Evolutionary conservation across 331 rosid genomes (phyloP).

Genomic region (Acacia concinna): DNA sequence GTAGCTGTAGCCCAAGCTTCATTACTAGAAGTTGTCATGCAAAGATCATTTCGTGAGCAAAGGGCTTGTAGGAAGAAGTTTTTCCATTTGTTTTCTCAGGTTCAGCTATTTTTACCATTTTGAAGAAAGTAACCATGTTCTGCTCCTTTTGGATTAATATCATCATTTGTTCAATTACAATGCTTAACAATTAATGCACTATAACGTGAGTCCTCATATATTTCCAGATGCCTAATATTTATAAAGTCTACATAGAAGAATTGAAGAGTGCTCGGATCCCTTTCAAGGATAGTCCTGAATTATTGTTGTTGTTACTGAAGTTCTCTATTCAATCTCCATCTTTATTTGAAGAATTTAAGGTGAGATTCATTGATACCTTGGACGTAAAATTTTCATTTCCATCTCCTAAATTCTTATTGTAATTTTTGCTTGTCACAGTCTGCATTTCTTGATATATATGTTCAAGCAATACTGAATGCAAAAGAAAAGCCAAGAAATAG

Average conservation of each 20-base stretch:
- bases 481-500: constrained; percentile 77
- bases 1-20: constrained; percentile 74
- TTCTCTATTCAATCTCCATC: constrained; percentile 56
- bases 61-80: constrained; percentile 68
- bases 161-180: neutral
- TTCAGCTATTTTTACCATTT: constrained; percentile 34
- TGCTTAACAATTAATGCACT: neutral
- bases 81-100: constrained; percentile 77
- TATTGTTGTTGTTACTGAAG: constrained; percentile 67
- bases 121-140: neutral
- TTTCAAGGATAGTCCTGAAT: constrained; percentile 72
- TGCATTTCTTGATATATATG: constrained; percentile 77
- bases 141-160: neutral
- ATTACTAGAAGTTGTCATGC: constrained; percentile 53
- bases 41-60: constrained; percentile 58
- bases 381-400: neutral
- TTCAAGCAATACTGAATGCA: constrained; percentile 71
- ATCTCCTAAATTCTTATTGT: constrained; percentile 18
- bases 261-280: constrained; percentile 61
- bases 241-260: constrained; percentile 67
- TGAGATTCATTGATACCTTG: constrained; percentile 26
- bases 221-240: constrained; percentile 64
- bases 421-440: constrained; percentile 55
- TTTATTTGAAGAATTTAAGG: constrained; percentile 69
- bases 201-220: constrained; percentile 15